Base-by-base conservation (phyloP, 2,329 filamentous ascomycete genomes). In the Furcasterigmium sp. region DNA sequence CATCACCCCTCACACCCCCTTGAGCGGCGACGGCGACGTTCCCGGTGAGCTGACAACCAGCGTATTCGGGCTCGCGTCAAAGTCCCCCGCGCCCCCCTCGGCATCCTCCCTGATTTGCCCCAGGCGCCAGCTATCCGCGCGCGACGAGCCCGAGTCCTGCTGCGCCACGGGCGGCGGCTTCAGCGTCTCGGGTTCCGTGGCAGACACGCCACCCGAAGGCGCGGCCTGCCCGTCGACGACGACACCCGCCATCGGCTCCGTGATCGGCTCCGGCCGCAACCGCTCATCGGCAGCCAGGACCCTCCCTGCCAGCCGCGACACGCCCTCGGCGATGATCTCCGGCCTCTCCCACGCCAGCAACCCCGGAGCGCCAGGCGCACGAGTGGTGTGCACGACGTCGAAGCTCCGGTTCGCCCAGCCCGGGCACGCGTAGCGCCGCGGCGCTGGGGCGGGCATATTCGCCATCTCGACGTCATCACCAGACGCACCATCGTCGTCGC, bases 331-430 rank as follows among this genome's bases (percentile, higher is more conserved):
- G 43, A 77, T 69, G 29, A 72, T 51, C 25, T 72, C 67, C 2
- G 73, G 72, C 14, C 65, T 57, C 45, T 76, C 72, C 67, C 70
- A 75, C 10, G 68, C 65, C 26, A 78, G 50, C 26, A 77, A 57
- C 0, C 72, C 71, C 0, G 69, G 59, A 5, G 56, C 58, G 3
- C 70, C 72, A 5, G 53, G 11, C 1, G 60, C 60, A 23, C 72
- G 63, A 39, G 63, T 62, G 15, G 63, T 57, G 44, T 67, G 59
- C 1, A 75, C 50, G 2, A 76, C 64, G 11, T 68, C 56, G 46
- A 70, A 76, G 7, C 57, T 59, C 13, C 60, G 46, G 8, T 61
- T 67, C 0, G 64, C 74, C 74, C 74, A 78, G n/a, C 58, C 61
- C 1, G 73, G 71, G 37, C 72, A 76, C 2, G 61, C 59, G 45